Percentiles rank a stretch among this genome's conserved stretches.
These are phyloP conservation scores for Diaporthe humulicola DNA, from an alignment of 2,329 filamentous ascomycete species.

Conservation along the genomic window DNA sequence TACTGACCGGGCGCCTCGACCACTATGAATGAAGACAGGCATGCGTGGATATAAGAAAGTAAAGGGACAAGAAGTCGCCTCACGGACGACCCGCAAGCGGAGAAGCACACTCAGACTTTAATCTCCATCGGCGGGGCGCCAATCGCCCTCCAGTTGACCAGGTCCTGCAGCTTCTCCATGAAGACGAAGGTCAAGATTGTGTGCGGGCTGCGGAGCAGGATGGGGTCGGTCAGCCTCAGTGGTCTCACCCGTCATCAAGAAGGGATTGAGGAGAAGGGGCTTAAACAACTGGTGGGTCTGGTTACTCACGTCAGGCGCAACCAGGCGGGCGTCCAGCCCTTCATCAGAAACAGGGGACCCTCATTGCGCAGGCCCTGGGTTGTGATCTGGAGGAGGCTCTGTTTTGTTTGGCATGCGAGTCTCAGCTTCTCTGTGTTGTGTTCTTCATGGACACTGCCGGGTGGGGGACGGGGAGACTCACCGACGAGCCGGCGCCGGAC, in stretches of 20 bases:
- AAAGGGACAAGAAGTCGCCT: too few species aligned
- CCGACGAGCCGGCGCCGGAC: constrained; percentile 33
- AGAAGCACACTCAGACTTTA: constrained; percentile 26
- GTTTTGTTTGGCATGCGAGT: constrained; percentile 26
- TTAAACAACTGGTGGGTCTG: neutral
- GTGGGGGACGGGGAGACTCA: neutral
- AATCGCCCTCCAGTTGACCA: constrained; percentile 42
- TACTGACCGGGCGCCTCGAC: neutral
- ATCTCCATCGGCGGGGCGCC: constrained; percentile 25
- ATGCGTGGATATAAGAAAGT: neutral
- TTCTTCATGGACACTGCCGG: neutral
- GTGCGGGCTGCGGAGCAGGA: constrained; percentile 50
- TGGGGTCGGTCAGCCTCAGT: neutral
- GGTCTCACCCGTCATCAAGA: too few species aligned
- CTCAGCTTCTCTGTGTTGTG: too few species aligned
- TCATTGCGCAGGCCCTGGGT: constrained; percentile 52
- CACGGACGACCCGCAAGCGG: neutral
- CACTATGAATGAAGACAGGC: neutral
- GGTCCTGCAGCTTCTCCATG: constrained; percentile 58
- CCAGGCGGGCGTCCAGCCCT: constrained; percentile 61
- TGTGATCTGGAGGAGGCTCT: constrained; percentile 52
- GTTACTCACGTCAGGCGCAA: constrained; percentile 55
- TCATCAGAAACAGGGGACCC: constrained; percentile 58
- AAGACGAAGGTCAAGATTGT: constrained; percentile 62
- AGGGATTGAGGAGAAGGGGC: neutral